Base-by-base conservation (phyloP, 352 stramenopile genomes). In the Phytophthora ramorum region DNA sequence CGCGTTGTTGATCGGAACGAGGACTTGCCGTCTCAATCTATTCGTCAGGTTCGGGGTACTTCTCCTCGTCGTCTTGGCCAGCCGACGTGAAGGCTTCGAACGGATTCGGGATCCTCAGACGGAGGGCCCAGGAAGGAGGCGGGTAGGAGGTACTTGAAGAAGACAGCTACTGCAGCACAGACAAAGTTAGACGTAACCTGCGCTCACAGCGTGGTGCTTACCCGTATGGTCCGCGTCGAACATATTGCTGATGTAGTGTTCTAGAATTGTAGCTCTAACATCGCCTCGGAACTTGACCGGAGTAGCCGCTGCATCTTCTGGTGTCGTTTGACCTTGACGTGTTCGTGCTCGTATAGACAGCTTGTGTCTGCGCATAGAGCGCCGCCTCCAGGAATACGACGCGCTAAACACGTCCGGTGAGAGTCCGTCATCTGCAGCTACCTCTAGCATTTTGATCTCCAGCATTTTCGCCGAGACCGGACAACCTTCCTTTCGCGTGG, bases 351-450 rank as follows among this genome's bases (percentile, higher is more conserved):
- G 58, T 7, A 58, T 57, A 2, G 45, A 58, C 0, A 58, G 17
- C 35, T 58, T 54, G 22, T 66, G 58, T 4, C 48, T 14, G 1
- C 41, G 13, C 41, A 66, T 54, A 19, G 55, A 55, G 1, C 19
- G 14, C 3, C 20, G 3, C 2, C 20, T 26, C 58, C 49, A 61
- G 4, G 58, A 66, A 30, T 61, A 17, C 5, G 57, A 65, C 2
- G 10, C 34, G 10, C 34, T 65, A 2, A 58, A 65, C 26, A 3
- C 4, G 6, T 26, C 4, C 57, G n/a, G 1, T 2, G 7, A 5
- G 0, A 52, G 57, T 1, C 45, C 57, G 55, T 54, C 40, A 19
- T 61, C 58, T 12, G 30, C 28, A 19, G 58, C 40, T 10, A 67
- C 43, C 20, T 61, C 41, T 3, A 64, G 16, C 16, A 26, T 46